Conservation (phyloP, 495 filamentous ascomycete species). For the Amniculicola lignicola region DNA sequence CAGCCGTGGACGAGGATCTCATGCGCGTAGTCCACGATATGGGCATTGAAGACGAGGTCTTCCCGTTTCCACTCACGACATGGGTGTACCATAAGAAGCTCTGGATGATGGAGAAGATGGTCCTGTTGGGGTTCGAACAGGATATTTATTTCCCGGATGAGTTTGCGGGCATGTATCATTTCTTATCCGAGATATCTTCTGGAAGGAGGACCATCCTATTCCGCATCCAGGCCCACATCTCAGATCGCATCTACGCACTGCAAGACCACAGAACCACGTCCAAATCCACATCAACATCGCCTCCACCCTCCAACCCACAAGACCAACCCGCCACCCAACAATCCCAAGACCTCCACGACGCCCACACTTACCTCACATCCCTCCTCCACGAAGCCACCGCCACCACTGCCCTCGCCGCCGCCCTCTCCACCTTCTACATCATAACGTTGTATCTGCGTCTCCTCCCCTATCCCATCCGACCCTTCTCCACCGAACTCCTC, state of each 20-base stretch:
- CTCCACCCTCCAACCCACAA: no score
- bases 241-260: not conserved
- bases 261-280: not conserved
- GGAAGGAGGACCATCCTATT: slow-evolving; percentile 21
- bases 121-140: slow-evolving; percentile 95
- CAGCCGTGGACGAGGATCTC: slow-evolving; percentile 72
- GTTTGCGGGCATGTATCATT: slow-evolving; percentile 87
- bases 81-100: slow-evolving; percentile 92
- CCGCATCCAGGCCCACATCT: slow-evolving; percentile 1
- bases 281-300: no score
- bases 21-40: slow-evolving; percentile 40
- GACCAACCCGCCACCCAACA: no score
- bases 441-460: slow-evolving; percentile 60
- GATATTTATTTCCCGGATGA: slow-evolving; percentile 86
- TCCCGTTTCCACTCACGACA: slow-evolving; percentile 66
- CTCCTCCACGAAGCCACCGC: slow-evolving; percentile 60
- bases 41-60: slow-evolving; percentile 51
- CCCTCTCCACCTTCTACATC: slow-evolving; percentile 63
- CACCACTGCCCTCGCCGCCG: slow-evolving; percentile 67
- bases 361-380: slow-evolving; percentile 49
- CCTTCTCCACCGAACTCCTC: slow-evolving; percentile 66
- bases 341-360: slow-evolving; percentile 41
- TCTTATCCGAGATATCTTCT: slow-evolving; percentile 37
- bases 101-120: slow-evolving; percentile 76
- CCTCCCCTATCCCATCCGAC: slow-evolving; percentile 56